Evolutionary conservation across 2,329 filamentous ascomycete species (phyloP), one percentile per base, ranked within the genome.

Genomic region (Graphilbum fragrans): DNA sequence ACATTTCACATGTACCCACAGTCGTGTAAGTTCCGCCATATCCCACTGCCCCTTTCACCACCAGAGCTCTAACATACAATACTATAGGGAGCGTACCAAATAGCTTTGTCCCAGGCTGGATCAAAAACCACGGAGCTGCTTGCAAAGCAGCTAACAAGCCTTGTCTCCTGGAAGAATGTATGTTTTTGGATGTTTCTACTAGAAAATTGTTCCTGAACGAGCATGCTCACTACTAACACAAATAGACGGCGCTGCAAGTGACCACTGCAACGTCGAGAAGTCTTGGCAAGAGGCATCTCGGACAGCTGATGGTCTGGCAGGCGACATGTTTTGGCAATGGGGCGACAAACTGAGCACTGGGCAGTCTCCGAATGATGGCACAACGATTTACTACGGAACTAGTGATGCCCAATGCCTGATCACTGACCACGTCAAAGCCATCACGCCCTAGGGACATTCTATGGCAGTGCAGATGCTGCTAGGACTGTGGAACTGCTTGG

Each of bases 351-450:
- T 64, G 29, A 64, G 63, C 55, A 58, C 46, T 9, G 66, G 66
- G 3, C 56, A 58, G 46, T 32, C 35, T 20, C 59, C 64, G 1
- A 54, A 58, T 37, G 66, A 70, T 38, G 60, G 59, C n/a, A 59
- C 63, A 40, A 69, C 65, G 12, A 61, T 69, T 44, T 69, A 64
- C 49, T 62, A 59, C 23, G 59, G 58, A 18, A 60, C 55, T 17
- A 53, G 52, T 12, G 59, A 65, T 19, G 67, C 60, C 53, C 56
- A 57, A 12, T 70, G 65, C 46, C 48, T 69, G 43, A 61, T 68
- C 21, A 62, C 59, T 7, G 54, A 70, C 36, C 65, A 69, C 46
- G 56, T 69, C n/a, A 50, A 52, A 25, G 55, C 50, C 22, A 61
- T 62, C 17, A n/a, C 12, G 20, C 38, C 35, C 25, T 34, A 34